phyloP scores from a whole-genome alignment of 805 yeast species.

The Candida glaebosa region DNA sequence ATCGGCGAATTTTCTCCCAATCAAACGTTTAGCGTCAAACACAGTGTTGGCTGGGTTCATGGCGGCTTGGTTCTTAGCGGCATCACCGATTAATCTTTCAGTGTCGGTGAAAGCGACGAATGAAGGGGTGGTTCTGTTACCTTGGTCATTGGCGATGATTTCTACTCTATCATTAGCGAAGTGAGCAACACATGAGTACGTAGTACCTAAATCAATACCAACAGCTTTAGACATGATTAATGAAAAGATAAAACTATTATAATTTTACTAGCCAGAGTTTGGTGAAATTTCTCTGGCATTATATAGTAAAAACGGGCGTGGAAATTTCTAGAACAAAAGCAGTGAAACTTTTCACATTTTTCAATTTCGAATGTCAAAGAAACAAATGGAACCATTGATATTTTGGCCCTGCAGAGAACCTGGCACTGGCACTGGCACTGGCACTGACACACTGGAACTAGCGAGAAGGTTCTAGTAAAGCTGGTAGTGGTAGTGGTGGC shows the following conservation, averaged over 20 bases:
- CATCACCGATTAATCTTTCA: constrained; percentile 94
- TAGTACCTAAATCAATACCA: constrained; percentile 96
- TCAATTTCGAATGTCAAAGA: not conserved
- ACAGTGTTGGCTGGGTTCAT: constrained; percentile 92
- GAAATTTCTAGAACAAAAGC: not conserved
- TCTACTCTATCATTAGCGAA: constrained; percentile 90
- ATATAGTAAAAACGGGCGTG: not conserved
- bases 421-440: no score
- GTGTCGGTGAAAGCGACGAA: constrained; percentile 93
- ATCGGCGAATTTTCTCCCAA: constrained; percentile 86
- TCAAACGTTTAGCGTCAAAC: constrained; percentile 88
- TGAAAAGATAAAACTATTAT: constrained; percentile 3
- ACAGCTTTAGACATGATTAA: constrained; percentile 47
- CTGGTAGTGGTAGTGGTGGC: no score
- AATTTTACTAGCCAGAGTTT: no score
- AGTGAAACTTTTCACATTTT: not conserved
- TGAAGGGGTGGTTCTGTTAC: constrained; percentile 97
- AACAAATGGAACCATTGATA: not conserved
- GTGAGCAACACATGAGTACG: constrained; percentile 96
- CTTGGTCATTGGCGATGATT: constrained; percentile 97
- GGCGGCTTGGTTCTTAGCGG: constrained; percentile 98
- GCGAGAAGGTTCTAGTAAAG: no score
- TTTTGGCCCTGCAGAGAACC: no score
- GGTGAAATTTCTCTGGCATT: no score
- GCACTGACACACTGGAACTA: no score